phyloP scores from a whole-genome alignment of 257 asterid genomes.

The Plantago major region DNA sequence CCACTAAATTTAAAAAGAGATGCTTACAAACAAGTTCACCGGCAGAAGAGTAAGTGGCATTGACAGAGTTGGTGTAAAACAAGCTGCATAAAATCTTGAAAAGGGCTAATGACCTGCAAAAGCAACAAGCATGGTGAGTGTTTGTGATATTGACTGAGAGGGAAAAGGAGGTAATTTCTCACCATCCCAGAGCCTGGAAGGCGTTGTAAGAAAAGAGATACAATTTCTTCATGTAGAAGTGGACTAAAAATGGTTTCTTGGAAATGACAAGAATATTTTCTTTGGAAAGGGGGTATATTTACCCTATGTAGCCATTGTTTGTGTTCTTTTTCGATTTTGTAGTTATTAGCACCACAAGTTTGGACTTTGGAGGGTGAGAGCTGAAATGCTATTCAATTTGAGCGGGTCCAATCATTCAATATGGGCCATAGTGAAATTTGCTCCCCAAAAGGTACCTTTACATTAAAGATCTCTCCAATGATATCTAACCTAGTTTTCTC shows the following conservation, averaged over 20 bases:
- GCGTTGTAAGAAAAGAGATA: slow-evolving; percentile 70
- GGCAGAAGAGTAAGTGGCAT: slow-evolving; percentile 61
- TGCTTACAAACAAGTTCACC: slow-evolving; percentile 66
- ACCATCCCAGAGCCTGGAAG: slow-evolving; percentile 81
- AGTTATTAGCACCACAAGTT: slow-evolving; percentile 5
- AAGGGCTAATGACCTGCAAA: slow-evolving; percentile 58
- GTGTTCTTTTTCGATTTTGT: neutral
- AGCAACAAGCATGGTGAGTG: slow-evolving; percentile 8
- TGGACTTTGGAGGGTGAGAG: slow-evolving; percentile 8
- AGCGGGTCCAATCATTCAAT: slow-evolving; percentile 1
- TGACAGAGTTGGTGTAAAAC: slow-evolving; percentile 41
- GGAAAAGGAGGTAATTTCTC: slow-evolving; percentile 4
- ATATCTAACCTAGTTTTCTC: no score
- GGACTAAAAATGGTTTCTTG: neutral
- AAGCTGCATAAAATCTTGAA: slow-evolving; percentile 48
- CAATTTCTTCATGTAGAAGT: slow-evolving; percentile 23
- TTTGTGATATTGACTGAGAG: neutral
- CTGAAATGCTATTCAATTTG: neutral
- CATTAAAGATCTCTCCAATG: neutral
- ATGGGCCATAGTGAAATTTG: no score
- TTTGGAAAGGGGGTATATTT: neutral
- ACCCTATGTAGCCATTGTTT: no score
- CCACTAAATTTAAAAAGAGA: neutral
- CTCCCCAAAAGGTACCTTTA: no score
- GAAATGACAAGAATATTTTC: neutral